A percentile compares a stretch with the other conserved stretches of the same genome.
phyloP scores from a whole-genome alignment of 306 rosid species.

The Carpinus fangiana region DNA sequence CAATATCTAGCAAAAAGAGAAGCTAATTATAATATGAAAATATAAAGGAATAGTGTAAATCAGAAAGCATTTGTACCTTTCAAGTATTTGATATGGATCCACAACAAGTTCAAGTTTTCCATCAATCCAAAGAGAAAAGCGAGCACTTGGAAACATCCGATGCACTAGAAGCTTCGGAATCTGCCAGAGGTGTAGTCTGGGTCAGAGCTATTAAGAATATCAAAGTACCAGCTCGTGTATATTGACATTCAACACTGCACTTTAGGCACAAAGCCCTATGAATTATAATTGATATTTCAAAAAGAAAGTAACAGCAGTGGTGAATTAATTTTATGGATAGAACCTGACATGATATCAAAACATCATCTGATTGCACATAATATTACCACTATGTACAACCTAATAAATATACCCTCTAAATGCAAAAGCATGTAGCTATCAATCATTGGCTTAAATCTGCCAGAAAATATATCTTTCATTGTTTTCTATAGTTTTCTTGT shows the following conservation, averaged over 20 bases:
- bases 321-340: neutral
- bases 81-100: constrained; percentile 89
- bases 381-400: neutral
- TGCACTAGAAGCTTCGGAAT: constrained; percentile 93
- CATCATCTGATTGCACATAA: constrained; percentile 5
- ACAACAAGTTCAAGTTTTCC: constrained; percentile 94
- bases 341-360: constrained; percentile 18
- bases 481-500: neutral
- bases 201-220: constrained; percentile 24
- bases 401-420: neutral
- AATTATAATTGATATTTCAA: neutral
- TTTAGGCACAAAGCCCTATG: neutral
- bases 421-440: neutral
- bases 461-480: neutral
- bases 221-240: constrained; percentile 8
- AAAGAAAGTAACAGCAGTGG: constrained; percentile 7
- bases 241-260: constrained; percentile 1
- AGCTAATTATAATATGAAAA: neutral
- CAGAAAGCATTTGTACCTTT: constrained; percentile 55
- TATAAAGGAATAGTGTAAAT: constrained; percentile 10
- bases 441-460: neutral
- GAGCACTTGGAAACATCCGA: constrained; percentile 85
- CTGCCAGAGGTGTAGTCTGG: constrained; percentile 45
- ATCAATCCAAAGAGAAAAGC: constrained; percentile 88
- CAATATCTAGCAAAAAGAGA: constrained; percentile 4